Base-by-base conservation (phyloP, 2,329 filamentous ascomycete species). In the Penicillium sp. region DNA sequence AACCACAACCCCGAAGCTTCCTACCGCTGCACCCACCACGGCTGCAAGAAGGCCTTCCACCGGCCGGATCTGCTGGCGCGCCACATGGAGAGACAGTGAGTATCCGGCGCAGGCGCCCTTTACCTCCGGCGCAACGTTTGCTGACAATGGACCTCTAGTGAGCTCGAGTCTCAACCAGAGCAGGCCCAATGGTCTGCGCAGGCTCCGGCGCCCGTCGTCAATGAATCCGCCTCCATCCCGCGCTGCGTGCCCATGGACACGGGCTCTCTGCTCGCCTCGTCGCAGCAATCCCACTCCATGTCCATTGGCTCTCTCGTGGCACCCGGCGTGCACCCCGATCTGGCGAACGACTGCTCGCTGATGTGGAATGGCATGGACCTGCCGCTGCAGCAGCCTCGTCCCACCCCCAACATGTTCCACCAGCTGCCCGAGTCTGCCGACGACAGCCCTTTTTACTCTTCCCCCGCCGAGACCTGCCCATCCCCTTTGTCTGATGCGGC, bases 1-100 rank as follows among this genome's bases (percentile, higher is more conserved):
- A 75, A 75, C 50, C 72, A 75, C 57, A 74, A 71, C 47, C 67
- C 71, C 4, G 68, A 72, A 45, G 68, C 70, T 18, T 56, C 64
- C 7, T 74, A 67, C 46, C 63, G 60, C 14, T 75, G 72, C 51
- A 57, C 60, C 15, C 58, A 69, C 20, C 54, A 57, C 41, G 68
- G 65, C 38, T 75, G 72, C 58, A 64, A 64, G 34, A 73, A 73
- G 47, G 64, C 69, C 15, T 75, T 75, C 45, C 71, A 73, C 45
- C 69, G 72, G 10, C 55, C 66, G 18, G 72, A 75, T 55, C 56
- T 75, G 30, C 60, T 74, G 31, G 58, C 68, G 21, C 67, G 72
- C 18, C 72, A 75, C 53, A 68, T 73, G 60, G 72, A 73, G 51
- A 65, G 70, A 64, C 72, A 75, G 72, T 74, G 57, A 55, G 69